Conservation (phyloP, 495 filamentous ascomycete genomes). For the Penicillium alfredii region DNA sequence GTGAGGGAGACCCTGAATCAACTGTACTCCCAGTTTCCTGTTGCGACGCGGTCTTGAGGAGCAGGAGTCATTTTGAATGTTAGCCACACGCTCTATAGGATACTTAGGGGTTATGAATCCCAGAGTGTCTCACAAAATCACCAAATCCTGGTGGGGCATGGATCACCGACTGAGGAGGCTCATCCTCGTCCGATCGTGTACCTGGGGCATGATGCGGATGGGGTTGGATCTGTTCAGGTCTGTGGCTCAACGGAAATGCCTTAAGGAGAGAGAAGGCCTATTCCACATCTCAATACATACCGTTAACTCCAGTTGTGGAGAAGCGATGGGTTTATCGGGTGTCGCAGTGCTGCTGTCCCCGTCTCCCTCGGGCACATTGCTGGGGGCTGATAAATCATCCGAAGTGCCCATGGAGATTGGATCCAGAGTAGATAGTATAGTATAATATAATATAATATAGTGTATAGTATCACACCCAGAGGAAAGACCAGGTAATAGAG, state of each 20-base stretch:
- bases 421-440: too few relatives aligned
- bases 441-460: too few relatives aligned
- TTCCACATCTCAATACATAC: too few relatives aligned
- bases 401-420: constrained; percentile 1
- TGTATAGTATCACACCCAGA: too few relatives aligned
- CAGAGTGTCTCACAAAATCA: constrained; percentile 56
- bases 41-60: background rate
- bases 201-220: constrained; percentile 50
- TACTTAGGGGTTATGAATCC: too few relatives aligned
- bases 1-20: too few relatives aligned
- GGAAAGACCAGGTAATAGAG: background rate
- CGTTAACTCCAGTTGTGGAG: background rate
- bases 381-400: constrained; percentile 1
- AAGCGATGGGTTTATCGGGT: too few relatives aligned
- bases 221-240: constrained; percentile 50
- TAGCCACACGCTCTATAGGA: too few relatives aligned
- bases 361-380: background rate
- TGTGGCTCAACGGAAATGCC: too few relatives aligned
- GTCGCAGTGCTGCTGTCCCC: constrained; percentile 4
- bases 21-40: too few relatives aligned
- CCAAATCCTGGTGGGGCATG: constrained; percentile 77
- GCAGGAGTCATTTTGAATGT: too few relatives aligned
- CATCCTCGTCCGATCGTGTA: constrained; percentile 64
- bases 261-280: too few relatives aligned
- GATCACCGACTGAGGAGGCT: constrained; percentile 72